phyloP scores from a whole-genome alignment of 352 stramenopile species.

The Globisporangium rhizosaccharum region DNA sequence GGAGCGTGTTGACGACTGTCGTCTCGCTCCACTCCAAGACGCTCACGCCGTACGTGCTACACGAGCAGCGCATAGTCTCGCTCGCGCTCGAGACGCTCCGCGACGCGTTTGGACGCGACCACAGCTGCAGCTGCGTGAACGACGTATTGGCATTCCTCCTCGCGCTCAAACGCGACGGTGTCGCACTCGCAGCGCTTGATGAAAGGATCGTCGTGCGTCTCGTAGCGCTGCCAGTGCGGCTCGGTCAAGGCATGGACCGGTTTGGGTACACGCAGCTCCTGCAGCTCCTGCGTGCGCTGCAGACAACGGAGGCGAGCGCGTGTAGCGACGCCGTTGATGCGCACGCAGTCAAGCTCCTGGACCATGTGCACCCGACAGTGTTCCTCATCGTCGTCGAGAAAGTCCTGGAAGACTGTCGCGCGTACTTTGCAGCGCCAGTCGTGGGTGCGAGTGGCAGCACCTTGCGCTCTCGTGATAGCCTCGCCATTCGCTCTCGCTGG shows the following conservation, averaged over 20 bases:
- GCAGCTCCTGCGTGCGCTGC: neutral
- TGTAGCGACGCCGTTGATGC: neutral
- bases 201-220: neutral
- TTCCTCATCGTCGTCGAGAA: slow-evolving; percentile 2
- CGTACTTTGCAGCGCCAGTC: neutral
- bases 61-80: neutral
- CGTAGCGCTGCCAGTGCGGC: neutral
- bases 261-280: slow-evolving; percentile 2
- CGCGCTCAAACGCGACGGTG: slow-evolving; percentile 1
- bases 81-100: slow-evolving; percentile 3
- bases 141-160: slow-evolving; percentile 3
- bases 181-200: neutral
- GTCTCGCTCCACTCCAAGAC: slow-evolving; percentile 1
- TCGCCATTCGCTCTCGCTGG: neutral
- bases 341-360: neutral
- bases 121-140: neutral
- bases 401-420: neutral
- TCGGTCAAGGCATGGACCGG: slow-evolving; percentile 2
- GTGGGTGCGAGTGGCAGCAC: neutral
- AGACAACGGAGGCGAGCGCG: neutral
- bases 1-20: neutral
- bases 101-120: neutral
- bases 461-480: too few relatives aligned
- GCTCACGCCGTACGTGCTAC: neutral
- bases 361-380: neutral